A percentile compares a stretch with the other conserved stretches of the same genome.
These are phyloP conservation scores for Thermomucor indicae-seudaticae DNA, from an alignment of 371 early-diverging fungal species.

Conservation along the genomic window DNA sequence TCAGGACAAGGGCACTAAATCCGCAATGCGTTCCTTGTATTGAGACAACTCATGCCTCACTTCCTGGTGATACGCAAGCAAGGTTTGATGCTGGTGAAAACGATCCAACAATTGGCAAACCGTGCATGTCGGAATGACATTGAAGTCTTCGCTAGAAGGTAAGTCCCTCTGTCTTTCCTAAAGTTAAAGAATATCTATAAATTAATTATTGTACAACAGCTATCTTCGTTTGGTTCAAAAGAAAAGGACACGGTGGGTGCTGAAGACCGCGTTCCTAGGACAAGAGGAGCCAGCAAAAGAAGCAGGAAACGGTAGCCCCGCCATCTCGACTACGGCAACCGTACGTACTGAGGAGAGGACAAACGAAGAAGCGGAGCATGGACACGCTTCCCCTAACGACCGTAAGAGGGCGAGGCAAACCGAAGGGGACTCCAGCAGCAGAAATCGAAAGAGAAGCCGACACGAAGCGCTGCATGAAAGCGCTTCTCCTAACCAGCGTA, in stretches of 20 bases:
- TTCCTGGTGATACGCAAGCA: constrained; percentile 59
- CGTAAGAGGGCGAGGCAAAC: too few species aligned
- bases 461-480: constrained; percentile 1
- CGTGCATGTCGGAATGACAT: constrained; percentile 32
- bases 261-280: constrained; percentile 28
- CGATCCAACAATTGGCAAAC: constrained; percentile 24
- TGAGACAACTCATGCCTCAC: constrained; percentile 57
- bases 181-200: not conserved
- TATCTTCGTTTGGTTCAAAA: constrained; percentile 30
- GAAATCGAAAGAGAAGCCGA: too few species aligned
- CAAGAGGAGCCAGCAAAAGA: constrained; percentile 6
- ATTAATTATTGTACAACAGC: constrained; percentile 2
- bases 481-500: constrained; percentile 2
- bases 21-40: constrained; percentile 69
- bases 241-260: constrained; percentile 25
- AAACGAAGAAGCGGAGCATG: too few species aligned
- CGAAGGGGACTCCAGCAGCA: too few species aligned
- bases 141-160: constrained; percentile 37
- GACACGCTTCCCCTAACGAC: too few species aligned
- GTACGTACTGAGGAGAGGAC: not conserved
- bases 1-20: constrained; percentile 68
- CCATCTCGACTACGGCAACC: too few species aligned
- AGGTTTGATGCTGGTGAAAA: constrained; percentile 40
- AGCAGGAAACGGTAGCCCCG: too few species aligned
- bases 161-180: not conserved